These are phyloP conservation scores for Geranium incanum DNA, from an alignment of 441 rosid genomes.

Conservation along the genomic window DNA sequence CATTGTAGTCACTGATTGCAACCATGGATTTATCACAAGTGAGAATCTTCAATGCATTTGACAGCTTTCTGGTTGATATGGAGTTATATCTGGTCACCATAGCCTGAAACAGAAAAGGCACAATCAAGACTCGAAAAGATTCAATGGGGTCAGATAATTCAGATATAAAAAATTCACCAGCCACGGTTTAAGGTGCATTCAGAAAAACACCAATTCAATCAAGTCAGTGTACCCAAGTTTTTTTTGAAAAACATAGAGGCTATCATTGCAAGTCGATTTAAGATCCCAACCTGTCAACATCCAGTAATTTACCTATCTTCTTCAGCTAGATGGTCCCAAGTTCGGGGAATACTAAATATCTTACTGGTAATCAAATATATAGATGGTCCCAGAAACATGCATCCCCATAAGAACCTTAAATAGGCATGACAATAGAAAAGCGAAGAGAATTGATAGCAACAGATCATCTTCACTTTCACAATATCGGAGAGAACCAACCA, in stretches of 20 bases:
- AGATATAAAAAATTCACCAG: neutral
- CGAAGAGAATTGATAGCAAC: neutral
- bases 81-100: slow-evolving; percentile 71
- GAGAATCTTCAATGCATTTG: slow-evolving; percentile 59
- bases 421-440: neutral
- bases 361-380: too few species aligned
- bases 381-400: neutral
- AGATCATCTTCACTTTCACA: neutral
- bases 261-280: too few species aligned
- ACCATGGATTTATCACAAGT: slow-evolving; percentile 69
- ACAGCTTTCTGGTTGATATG: slow-evolving; percentile 69
- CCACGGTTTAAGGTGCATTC: neutral
- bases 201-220: neutral
- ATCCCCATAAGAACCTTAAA: neutral
- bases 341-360: too few species aligned
- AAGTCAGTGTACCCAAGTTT: neutral
- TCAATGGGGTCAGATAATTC: neutral
- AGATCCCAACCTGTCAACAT: too few species aligned
- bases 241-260: too few species aligned
- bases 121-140: too few species aligned
- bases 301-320: neutral
- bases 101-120: slow-evolving; percentile 39
- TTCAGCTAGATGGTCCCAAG: neutral
- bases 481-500: neutral
- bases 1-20: slow-evolving; percentile 74